These are phyloP conservation scores for Trypanosoma mega DNA, from an alignment of 208 protist genomes.

Conservation along the genomic window DNA sequence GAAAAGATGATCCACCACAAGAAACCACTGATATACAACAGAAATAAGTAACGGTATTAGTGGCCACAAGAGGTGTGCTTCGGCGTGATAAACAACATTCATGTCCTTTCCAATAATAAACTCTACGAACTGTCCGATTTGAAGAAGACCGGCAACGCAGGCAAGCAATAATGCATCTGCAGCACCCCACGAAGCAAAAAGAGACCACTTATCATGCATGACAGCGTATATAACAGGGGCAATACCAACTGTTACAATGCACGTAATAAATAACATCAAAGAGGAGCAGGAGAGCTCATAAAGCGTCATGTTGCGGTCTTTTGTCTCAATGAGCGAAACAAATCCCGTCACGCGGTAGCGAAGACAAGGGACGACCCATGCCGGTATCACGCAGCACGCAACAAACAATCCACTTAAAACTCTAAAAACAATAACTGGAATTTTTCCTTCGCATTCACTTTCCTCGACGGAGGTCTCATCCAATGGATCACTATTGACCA, in stretches of 20 bases:
- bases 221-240: conserved; percentile 41
- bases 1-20: conserved; percentile 4
- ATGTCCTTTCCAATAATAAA: conserved; percentile 79
- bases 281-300: conserved; percentile 22
- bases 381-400: conserved; percentile 29
- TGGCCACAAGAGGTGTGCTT: conserved; percentile 57
- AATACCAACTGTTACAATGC: conserved; percentile 41
- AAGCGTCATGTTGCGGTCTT: conserved; percentile 21
- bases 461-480: not conserved
- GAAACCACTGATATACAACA: conserved; percentile 19
- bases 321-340: conserved; percentile 28
- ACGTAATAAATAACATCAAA: conserved; percentile 18
- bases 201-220: conserved; percentile 12
- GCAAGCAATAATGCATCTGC: conserved; percentile 89
- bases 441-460: no score
- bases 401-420: conserved; percentile 8
- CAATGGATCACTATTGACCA: no score
- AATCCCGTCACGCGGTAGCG: conserved; percentile 31
- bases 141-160: conserved; percentile 85
- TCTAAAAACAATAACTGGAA: not conserved
- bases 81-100: conserved; percentile 43
- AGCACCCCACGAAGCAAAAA: conserved; percentile 90
- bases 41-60: conserved; percentile 34
- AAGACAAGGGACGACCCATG: conserved; percentile 37
- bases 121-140: conserved; percentile 89